Conservation (phyloP, 176 grass and related monocot genomes). For the Zoysia pacifica region DNA sequence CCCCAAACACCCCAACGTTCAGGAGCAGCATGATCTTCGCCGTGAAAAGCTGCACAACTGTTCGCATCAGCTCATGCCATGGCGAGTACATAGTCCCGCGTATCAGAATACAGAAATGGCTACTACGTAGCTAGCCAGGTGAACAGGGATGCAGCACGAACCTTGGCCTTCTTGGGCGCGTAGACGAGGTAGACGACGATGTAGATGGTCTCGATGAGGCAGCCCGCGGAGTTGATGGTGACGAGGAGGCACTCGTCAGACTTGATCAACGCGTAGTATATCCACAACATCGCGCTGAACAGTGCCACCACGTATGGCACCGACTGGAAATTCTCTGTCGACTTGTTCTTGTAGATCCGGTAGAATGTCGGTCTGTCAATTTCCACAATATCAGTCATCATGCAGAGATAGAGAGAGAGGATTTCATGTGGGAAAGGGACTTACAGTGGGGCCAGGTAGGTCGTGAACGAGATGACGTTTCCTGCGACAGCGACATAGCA, state of each 20-base stretch:
- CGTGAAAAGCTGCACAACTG: slow-evolving; percentile 55
- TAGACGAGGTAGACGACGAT: slow-evolving; percentile 65
- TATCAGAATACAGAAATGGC: too few relatives aligned
- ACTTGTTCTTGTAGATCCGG: slow-evolving; percentile 66
- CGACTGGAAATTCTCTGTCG: slow-evolving; percentile 81
- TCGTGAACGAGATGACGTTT: slow-evolving; percentile 85
- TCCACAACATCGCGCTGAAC: slow-evolving; percentile 90
- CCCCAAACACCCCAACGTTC: slow-evolving; percentile 58
- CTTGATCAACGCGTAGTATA: slow-evolving; percentile 81
- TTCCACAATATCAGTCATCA: not conserved
- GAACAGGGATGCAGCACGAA: not conserved
- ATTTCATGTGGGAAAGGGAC: not conserved
- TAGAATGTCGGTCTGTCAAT: slow-evolving; percentile 72
- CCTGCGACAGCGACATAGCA: slow-evolving; percentile 36
- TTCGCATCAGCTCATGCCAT: too few relatives aligned
- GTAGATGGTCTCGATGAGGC: slow-evolving; percentile 85
- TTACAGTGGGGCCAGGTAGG: slow-evolving; percentile 81
- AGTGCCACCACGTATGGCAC: slow-evolving; percentile 85
- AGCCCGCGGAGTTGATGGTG: slow-evolving; percentile 73
- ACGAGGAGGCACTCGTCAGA: slow-evolving; percentile 59
- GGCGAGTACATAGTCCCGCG: too few relatives aligned
- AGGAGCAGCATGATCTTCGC: slow-evolving; percentile 59
- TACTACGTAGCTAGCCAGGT: not conserved
- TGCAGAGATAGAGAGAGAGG: not conserved
- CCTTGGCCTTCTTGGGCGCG: slow-evolving; percentile 64